A percentile compares a stretch with the other conserved stretches of the same genome.
These are phyloP conservation scores for Quercus phellos DNA, from an alignment of 331 rosid species.

Conservation along the genomic window DNA sequence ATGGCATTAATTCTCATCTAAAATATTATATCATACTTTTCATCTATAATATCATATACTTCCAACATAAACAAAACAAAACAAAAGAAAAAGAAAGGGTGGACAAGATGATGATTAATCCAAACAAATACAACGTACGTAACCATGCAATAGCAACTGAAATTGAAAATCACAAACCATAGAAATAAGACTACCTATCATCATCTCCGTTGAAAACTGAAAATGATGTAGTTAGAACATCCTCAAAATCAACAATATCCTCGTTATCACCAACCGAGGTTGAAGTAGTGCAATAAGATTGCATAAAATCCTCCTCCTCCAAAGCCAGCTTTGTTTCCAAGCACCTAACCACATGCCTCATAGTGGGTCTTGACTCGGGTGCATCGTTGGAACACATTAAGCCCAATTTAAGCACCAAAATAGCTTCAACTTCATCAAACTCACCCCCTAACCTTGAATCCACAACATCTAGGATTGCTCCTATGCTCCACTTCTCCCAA, in stretches of 20 bases:
- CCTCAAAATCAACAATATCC: not conserved
- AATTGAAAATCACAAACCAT: too few relatives aligned
- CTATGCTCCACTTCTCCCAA: conserved; percentile 31
- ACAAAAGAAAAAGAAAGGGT: too few relatives aligned
- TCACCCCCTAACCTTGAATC: conserved; percentile 5
- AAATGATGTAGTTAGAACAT: not conserved
- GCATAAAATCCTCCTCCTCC: conserved; percentile 8
- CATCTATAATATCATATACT: too few relatives aligned
- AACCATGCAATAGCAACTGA: too few relatives aligned
- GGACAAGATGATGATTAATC: too few relatives aligned
- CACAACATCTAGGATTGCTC: conserved; percentile 22
- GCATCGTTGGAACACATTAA: conserved; percentile 24
- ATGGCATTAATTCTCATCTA: too few relatives aligned
- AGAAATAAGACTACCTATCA: too few relatives aligned
- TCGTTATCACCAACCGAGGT: not conserved
- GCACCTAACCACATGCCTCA: conserved; percentile 13
- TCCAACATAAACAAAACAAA: too few relatives aligned
- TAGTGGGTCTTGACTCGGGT: conserved; percentile 26
- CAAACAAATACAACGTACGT: too few relatives aligned
- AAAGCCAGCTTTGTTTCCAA: conserved; percentile 27
- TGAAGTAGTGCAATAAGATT: not conserved
- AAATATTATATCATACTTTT: too few relatives aligned
- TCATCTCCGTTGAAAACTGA: too few relatives aligned
- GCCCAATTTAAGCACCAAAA: conserved; percentile 30
- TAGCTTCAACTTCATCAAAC: too few relatives aligned